Evolutionary conservation across 148 eudicot species (phyloP).

Genomic region (Cornus suecica): DNA sequence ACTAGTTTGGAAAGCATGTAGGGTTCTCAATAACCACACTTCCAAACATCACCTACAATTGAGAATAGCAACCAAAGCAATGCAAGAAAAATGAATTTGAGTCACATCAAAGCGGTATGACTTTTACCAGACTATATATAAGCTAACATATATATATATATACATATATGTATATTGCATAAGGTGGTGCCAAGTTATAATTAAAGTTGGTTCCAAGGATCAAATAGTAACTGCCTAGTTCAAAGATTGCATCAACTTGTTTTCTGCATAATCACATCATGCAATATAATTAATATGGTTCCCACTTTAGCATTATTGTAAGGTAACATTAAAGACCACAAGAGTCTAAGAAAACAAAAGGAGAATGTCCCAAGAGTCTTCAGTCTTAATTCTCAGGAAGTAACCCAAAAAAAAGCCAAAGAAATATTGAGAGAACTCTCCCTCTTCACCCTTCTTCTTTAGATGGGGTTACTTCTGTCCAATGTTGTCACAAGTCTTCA

Average conservation of each 20-base stretch:
- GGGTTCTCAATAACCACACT: no score
- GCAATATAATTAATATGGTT: background rate
- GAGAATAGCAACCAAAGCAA: no score
- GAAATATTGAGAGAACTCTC: background rate
- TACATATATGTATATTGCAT: no score
- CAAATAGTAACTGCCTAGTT: no score
- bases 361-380: background rate
- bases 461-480: conserved; percentile 8
- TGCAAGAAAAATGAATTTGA: no score
- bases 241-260: background rate
- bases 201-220: no score
- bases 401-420: conserved; percentile 11
- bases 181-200: no score
- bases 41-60: no score
- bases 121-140: no score
- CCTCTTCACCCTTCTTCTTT: background rate
- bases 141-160: no score
- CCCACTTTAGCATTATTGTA: background rate
- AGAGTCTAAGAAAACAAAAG: background rate
- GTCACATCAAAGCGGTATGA: no score
- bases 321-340: background rate
- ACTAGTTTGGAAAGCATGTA: no score
- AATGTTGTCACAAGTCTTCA: conserved; percentile 38
- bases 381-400: background rate
- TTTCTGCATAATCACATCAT: conserved; percentile 1